phyloP scores from a whole-genome alignment of 768 basidiomycete genomes.

The Suillus cothurnatus region DNA sequence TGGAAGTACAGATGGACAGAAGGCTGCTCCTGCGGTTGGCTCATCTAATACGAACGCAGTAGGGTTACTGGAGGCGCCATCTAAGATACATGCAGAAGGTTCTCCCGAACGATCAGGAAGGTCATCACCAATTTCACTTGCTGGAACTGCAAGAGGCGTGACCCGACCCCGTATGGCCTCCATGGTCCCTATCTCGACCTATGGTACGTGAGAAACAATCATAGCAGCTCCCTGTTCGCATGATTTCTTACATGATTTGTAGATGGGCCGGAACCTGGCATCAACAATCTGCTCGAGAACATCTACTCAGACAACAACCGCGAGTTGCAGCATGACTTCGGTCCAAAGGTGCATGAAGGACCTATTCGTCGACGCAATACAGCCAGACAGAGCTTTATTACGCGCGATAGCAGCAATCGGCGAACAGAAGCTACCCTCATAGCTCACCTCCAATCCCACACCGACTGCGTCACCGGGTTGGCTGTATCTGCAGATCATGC shows the following conservation, averaged over 20 bases:
- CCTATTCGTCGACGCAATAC: slow-evolving; percentile 78
- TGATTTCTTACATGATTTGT: slow-evolving; percentile 12
- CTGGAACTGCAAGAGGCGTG: slow-evolving; percentile 52
- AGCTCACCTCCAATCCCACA: slow-evolving; percentile 82
- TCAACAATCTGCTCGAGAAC: slow-evolving; percentile 87
- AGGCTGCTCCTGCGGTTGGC: slow-evolving; percentile 89
- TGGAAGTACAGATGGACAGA: slow-evolving; percentile 74
- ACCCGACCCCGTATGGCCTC: slow-evolving; percentile 53
- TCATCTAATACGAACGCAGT: slow-evolving; percentile 82
- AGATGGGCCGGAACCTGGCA: slow-evolving; percentile 92
- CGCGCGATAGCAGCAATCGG: slow-evolving; percentile 61
- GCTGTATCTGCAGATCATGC: slow-evolving; percentile 91
- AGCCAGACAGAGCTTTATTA: slow-evolving; percentile 64
- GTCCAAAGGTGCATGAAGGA: slow-evolving; percentile 82
- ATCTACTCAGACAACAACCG: slow-evolving; percentile 86
- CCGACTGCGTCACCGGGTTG: slow-evolving; percentile 75
- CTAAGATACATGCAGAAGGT: slow-evolving; percentile 62
- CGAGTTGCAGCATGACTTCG: slow-evolving; percentile 89
- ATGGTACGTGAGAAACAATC: slow-evolving; percentile 48
- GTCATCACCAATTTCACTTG: slow-evolving; percentile 72
- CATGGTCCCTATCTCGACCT: slow-evolving; percentile 64
- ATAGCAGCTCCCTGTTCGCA: neutral
- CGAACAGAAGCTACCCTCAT: slow-evolving; percentile 80
- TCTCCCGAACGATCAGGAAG: slow-evolving; percentile 76
- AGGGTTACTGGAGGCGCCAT: slow-evolving; percentile 79